Conservation (phyloP, 2,329 filamentous ascomycete genomes). For the Talaromyces verruculosus region DNA sequence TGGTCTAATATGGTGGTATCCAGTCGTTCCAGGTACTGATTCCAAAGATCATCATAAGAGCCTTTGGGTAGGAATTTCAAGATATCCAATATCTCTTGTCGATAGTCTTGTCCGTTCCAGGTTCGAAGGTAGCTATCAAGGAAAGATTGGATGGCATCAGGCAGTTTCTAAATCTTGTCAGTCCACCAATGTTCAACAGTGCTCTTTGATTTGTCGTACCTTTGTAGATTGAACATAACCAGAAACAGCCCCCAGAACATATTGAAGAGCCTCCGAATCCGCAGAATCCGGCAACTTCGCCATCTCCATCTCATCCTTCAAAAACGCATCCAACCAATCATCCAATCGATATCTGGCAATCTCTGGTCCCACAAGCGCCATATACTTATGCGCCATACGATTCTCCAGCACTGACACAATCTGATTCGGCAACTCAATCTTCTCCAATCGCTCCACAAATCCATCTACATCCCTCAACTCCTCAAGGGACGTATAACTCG, state of each 20-base stretch:
- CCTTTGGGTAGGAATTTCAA: constrained; percentile 37
- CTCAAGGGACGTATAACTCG: constrained; percentile 61
- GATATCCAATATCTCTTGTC: constrained; percentile 41
- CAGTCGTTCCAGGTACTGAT: constrained; percentile 38
- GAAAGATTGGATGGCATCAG: constrained; percentile 35
- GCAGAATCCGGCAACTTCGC: constrained; percentile 49
- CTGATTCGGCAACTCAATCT: constrained; percentile 78
- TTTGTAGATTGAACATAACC: constrained; percentile 41
- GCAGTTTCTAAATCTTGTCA: constrained; percentile 32
- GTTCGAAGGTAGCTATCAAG: constrained; percentile 54
- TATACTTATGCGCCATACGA: constrained; percentile 72
- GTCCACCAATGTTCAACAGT: constrained; percentile 8
- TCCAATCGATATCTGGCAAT: constrained; percentile 43
- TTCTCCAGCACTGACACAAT: constrained; percentile 74
- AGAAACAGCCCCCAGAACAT: constrained; percentile 36
- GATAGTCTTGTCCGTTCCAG: constrained; percentile 64
- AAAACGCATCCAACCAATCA: constrained; percentile 42
- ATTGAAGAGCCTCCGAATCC: constrained; percentile 37
- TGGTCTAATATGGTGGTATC: constrained; percentile 44
- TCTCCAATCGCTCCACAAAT: constrained; percentile 72
- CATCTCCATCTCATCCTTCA: constrained; percentile 39
- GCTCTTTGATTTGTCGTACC: constrained; percentile 26
- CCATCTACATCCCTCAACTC: constrained; percentile 71
- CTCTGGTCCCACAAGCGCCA: constrained; percentile 65
- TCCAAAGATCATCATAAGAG: constrained; percentile 36